Percentiles rank a stretch among this genome's conserved stretches.
Evolutionary conservation across 805 yeast genomes (phyloP).

Genomic region (Lipomyces anomalus): DNA sequence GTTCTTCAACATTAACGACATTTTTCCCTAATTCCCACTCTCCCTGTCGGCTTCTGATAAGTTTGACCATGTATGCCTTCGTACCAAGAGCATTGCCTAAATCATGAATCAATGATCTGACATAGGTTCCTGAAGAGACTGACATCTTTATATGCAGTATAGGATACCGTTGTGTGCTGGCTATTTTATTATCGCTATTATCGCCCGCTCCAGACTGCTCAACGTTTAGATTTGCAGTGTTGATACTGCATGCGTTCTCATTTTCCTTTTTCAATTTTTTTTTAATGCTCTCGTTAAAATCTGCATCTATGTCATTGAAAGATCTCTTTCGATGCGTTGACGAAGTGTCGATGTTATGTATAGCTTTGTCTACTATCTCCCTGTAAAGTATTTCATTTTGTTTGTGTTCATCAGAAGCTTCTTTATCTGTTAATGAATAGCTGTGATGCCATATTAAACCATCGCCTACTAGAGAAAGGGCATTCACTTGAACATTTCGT

Average conservation of each 20-base stretch:
- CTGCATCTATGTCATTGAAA: too few relatives aligned
- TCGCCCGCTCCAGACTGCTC: neutral
- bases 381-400: conserved; percentile 29
- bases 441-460: conserved; percentile 52
- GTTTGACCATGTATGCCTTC: conserved; percentile 81
- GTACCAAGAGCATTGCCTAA: conserved; percentile 75
- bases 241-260: conserved; percentile 36
- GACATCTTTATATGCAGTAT: conserved; percentile 64
- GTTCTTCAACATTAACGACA: conserved; percentile 63
- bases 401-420: conserved; percentile 34
- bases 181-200: too few relatives aligned
- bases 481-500: conserved; percentile 59
- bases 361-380: neutral
- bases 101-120: conserved; percentile 84
- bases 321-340: neutral
- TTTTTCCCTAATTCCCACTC: conserved; percentile 72
- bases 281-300: conserved; percentile 36
- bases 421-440: conserved; percentile 37
- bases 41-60: conserved; percentile 69
- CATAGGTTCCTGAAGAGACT: conserved; percentile 94
- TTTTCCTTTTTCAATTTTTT: conserved; percentile 38
- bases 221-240: too few relatives aligned
- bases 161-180: conserved; percentile 27
- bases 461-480: conserved; percentile 49
- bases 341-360: neutral